phyloP scores from a whole-genome alignment of 441 rosid genomes.

The Metrosideros polymorpha region DNA sequence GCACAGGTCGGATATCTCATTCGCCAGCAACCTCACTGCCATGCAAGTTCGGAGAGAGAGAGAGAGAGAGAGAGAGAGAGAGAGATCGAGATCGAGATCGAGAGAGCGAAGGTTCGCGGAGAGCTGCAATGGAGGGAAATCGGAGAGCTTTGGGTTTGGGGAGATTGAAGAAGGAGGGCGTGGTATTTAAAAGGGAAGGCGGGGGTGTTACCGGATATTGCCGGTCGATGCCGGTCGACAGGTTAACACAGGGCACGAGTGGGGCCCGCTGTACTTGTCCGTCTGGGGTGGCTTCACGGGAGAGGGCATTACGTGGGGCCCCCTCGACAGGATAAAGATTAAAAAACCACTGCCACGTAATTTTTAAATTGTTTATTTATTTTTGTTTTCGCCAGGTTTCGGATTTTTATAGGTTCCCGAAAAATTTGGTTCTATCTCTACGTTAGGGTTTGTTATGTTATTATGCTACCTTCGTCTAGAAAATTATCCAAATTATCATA shows the following conservation, averaged over 20 bases:
- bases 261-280: neutral
- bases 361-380: no score
- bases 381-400: no score
- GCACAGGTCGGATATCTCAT: slow-evolving; percentile 57
- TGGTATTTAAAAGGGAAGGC: neutral
- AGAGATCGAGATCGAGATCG: neutral
- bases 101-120: no score
- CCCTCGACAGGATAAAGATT: no score
- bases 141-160: neutral
- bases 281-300: neutral
- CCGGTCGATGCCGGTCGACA: no score
- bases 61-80: neutral
- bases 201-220: neutral
- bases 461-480: no score
- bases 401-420: no score
- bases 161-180: neutral
- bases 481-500: no score
- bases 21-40: slow-evolving; percentile 45
- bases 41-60: slow-evolving; percentile 26
- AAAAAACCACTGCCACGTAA: no score
- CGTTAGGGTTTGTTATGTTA: no score
- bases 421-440: no score
- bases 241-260: no score
- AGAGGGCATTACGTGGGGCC: neutral
- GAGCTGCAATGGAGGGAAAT: neutral